phyloP scores from a whole-genome alignment of 257 asterid genomes.

The Fraxinus cuspidata region DNA sequence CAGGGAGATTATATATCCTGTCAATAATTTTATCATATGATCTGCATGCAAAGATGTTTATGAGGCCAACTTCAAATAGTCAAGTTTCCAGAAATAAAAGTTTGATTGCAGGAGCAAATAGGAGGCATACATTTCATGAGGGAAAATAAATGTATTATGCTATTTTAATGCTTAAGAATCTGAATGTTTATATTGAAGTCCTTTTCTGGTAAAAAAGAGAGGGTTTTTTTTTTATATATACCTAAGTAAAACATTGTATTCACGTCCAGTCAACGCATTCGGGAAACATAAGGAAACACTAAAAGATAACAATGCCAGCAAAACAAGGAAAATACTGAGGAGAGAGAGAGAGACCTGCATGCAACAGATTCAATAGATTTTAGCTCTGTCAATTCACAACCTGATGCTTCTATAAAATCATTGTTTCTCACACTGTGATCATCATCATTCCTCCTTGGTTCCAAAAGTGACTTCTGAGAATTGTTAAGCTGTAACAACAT shows the following conservation, averaged over 20 bases:
- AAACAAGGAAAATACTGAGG: conserved; percentile 10
- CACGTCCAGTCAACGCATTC: too few species aligned
- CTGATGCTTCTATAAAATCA: conserved; percentile 40
- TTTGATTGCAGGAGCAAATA: not conserved
- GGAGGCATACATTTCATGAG: not conserved
- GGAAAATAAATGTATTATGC: not conserved
- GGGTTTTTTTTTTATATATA: too few species aligned
- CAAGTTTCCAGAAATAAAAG: not conserved
- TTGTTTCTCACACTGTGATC: conserved; percentile 27
- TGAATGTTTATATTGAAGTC: not conserved
- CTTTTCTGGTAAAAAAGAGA: not conserved
- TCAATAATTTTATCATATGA: conserved; percentile 5
- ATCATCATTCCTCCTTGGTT: conserved; percentile 28
- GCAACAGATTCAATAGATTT: conserved; percentile 32
- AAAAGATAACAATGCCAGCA: conserved; percentile 1
- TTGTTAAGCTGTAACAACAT: conserved; percentile 27
- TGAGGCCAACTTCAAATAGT: not conserved
- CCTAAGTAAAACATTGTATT: too few species aligned
- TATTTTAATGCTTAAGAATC: conserved; percentile 15
- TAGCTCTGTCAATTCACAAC: conserved; percentile 31
- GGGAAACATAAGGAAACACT: not conserved
- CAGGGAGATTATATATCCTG: conserved; percentile 9
- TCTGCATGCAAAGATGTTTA: not conserved
- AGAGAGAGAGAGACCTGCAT: conserved; percentile 38
- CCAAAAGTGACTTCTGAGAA: conserved; percentile 31